Percentiles rank a stretch among this genome's conserved stretches.
phyloP scores from a whole-genome alignment of 2,329 filamentous ascomycete species.

The Botrytis tulipae region DNA sequence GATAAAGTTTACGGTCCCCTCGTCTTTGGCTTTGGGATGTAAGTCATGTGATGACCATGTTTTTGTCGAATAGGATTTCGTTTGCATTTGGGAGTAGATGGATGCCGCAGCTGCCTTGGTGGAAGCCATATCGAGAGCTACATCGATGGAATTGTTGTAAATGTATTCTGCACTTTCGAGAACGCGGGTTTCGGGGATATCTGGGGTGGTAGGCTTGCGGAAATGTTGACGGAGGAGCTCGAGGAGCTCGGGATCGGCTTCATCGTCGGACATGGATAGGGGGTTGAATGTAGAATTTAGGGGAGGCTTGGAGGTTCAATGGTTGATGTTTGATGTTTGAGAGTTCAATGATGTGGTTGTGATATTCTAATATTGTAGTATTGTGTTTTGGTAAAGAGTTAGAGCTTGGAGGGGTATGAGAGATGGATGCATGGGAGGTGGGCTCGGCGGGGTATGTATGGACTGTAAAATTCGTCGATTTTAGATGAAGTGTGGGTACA shows the following conservation, averaged over 20 bases:
- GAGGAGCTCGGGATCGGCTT: slow-evolving; percentile 83
- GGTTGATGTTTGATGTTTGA: not conserved
- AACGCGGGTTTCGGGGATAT: slow-evolving; percentile 73
- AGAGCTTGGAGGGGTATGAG: not conserved
- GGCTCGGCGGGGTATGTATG: not conserved
- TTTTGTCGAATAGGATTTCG: slow-evolving; percentile 77
- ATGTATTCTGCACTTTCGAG: slow-evolving; percentile 80
- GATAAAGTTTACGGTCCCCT: slow-evolving; percentile 82
- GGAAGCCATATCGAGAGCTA: slow-evolving; percentile 79
- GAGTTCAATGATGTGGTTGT: not conserved
- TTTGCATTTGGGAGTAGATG: slow-evolving; percentile 80
- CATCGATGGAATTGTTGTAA: slow-evolving; percentile 89
- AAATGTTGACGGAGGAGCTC: slow-evolving; percentile 82
- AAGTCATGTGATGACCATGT: slow-evolving; percentile 87
- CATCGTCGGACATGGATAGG: slow-evolving; percentile 77
- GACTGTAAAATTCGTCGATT: not conserved
- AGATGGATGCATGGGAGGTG: not conserved
- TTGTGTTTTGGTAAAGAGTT: not conserved
- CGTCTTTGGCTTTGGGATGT: slow-evolving; percentile 80
- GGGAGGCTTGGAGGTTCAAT: not conserved
- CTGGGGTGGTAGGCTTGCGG: slow-evolving; percentile 53
- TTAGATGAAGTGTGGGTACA: not conserved
- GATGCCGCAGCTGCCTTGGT: slow-evolving; percentile 78
- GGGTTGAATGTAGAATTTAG: not conserved
- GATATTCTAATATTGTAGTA: not conserved